Evolutionary conservation across 169 alveolate species (phyloP), one percentile per base, ranked within the genome.

Genomic region (Pseudocohnilembus persalinus): DNA sequence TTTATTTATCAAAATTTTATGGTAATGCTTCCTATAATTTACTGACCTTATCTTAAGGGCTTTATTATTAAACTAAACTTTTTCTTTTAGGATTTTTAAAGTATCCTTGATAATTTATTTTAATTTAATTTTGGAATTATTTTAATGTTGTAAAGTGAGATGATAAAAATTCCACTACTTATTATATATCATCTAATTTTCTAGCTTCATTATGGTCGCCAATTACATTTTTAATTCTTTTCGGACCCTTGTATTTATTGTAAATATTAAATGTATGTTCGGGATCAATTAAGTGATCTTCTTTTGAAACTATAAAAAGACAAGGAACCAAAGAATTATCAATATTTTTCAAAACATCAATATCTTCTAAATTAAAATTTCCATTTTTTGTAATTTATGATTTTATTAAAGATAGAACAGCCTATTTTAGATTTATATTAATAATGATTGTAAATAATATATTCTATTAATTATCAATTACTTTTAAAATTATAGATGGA

Each of bases 151-250:
- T 49, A 49, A 49, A 49, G 4, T 49, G 4, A 49, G 68, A 49
- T 11, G 20, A 4, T 49, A 49, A 20, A 49, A 49, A 49, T 11
- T 49, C 68, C 4, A 49, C 68, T 4, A 49, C 20, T 4, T 4
- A 4, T 20, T 75, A 75, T 1, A 89, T 64, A 30, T 77, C 16
- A 35, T 84, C 88, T 29, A 74, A 76, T 29, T 83, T 79, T 76
- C 93, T 84, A 32, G 34, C 26, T 28, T 88, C 68, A 82, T 89
- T 89, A 82, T 89, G 90, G 29, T 78, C 33, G 30, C 93, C 93
- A 26, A 74, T 31, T 35, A 88, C 87, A 76, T 83, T 83, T 76
- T 49, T 74, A 72, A 89, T 27, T 20, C 72, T 28, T 77, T 89
- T 89, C 33, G 73, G 35, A 20, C 93, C 90, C 35, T 77, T 81